Conservation (phyloP, 345 rosid species). For the Sonneratia alba region DNA sequence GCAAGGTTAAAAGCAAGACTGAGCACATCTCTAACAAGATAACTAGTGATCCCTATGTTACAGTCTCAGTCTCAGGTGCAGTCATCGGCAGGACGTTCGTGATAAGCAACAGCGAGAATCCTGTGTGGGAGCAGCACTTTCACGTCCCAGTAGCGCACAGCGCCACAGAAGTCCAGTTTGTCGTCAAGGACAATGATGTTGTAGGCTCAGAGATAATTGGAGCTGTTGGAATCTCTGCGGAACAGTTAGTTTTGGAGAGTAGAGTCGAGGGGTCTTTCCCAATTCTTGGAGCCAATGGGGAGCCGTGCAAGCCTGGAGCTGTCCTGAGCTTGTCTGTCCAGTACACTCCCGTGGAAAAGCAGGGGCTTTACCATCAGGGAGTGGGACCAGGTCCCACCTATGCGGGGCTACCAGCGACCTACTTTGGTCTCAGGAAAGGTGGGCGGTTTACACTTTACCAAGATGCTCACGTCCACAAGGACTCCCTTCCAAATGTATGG, state of each 20-base stretch:
- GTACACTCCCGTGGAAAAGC: conserved; percentile 45
- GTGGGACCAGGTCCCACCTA: conserved; percentile 43
- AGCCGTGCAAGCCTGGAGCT: conserved; percentile 69
- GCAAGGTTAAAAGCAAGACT: conserved; percentile 38
- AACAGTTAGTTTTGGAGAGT: conserved; percentile 32
- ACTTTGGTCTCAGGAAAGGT: conserved; percentile 76
- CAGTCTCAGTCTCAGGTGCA: conserved; percentile 57
- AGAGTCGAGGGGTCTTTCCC: conserved; percentile 69
- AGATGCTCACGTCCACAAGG: conserved; percentile 78
- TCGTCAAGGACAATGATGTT: conserved; percentile 68
- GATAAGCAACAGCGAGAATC: conserved; percentile 59
- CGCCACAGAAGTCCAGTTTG: conserved; percentile 70
- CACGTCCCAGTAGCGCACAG: conserved; percentile 67
- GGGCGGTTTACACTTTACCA: conserved; percentile 82
- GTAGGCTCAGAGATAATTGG: conserved; percentile 85
- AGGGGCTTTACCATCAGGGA: conserved; percentile 44
- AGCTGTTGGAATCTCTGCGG: conserved; percentile 63
- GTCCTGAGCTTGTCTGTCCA: conserved; percentile 58
- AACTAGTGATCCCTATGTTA: conserved; percentile 88
- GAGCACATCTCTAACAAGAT: conserved; percentile 47
- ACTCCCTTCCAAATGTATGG: conserved; percentile 41
- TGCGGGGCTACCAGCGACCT: conserved; percentile 69
- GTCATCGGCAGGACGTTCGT: conserved; percentile 81
- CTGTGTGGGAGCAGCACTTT: conserved; percentile 85
- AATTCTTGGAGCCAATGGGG: conserved; percentile 41